Percentiles rank a stretch among this genome's conserved stretches.
These are phyloP conservation scores for Magnusiomyces paraingens DNA, from an alignment of 1,139 yeast genomes.

Conservation along the genomic window DNA sequence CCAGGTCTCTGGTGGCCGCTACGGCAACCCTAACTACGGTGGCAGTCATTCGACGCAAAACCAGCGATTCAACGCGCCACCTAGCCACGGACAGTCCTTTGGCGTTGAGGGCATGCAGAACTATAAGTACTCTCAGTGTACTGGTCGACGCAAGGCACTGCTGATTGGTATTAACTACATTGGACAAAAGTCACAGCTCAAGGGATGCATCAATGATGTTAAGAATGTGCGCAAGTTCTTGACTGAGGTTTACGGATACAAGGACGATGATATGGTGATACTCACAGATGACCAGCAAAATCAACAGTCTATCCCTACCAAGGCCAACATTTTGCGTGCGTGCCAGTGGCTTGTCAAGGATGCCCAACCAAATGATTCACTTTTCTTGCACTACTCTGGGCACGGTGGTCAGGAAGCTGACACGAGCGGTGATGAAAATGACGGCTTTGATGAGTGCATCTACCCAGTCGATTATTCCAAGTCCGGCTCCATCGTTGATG, in stretches of 20 bases:
- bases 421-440: constrained; percentile 83
- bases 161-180: constrained; percentile 82
- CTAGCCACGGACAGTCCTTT: constrained; percentile 35
- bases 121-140: constrained; percentile 69
- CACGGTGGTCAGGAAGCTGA: constrained; percentile 87
- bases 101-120: constrained; percentile 31
- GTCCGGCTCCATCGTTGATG: constrained; percentile 74
- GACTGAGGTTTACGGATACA: constrained; percentile 55
- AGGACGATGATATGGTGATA: constrained; percentile 72
- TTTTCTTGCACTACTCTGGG: constrained; percentile 81
- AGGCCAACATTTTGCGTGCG: constrained; percentile 72
- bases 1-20: constrained; percentile 1
- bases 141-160: constrained; percentile 73
- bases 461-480: constrained; percentile 83
- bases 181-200: constrained; percentile 60
- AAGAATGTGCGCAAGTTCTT: constrained; percentile 34
- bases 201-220: constrained; percentile 76
- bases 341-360: constrained; percentile 86
- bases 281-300: constrained; percentile 70
- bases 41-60: constrained; percentile 25
- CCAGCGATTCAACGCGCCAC: constrained; percentile 28
- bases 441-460: constrained; percentile 82
- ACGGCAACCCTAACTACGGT: constrained; percentile 22
- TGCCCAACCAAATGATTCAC: constrained; percentile 68
- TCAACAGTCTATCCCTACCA: constrained; percentile 62